Evolutionary conservation across 1,284 basidiomycete species (phyloP).

Genomic region (Rhodotorula sp.): DNA sequence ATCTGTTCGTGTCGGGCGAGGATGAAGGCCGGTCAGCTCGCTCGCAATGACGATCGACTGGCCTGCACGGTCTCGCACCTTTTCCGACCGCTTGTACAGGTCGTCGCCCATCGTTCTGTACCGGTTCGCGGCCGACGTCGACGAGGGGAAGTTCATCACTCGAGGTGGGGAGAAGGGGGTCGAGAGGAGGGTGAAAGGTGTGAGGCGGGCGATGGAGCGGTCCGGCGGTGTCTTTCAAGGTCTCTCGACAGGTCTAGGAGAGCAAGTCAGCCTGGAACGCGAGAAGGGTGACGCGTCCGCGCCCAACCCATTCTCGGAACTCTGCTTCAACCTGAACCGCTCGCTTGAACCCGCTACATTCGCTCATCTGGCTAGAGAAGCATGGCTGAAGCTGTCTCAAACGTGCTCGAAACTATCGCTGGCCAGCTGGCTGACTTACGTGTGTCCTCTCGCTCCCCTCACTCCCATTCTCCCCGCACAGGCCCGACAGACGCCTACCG

Average conservation of each 20-base stretch:
- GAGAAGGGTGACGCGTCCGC: neutral
- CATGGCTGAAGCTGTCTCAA: constrained; percentile 9
- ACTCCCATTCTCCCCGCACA: neutral
- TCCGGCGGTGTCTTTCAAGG: neutral
- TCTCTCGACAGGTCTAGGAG: neutral
- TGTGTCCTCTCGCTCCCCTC: neutral
- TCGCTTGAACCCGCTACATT: neutral
- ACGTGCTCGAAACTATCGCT: constrained; percentile 6
- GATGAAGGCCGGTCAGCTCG: neutral
- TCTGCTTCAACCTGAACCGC: neutral
- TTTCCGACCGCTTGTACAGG: constrained; percentile 31
- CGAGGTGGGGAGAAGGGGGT: neutral
- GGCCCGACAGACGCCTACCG: neutral
- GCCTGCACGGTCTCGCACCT: constrained; percentile 5
- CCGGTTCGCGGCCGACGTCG: constrained; percentile 8
- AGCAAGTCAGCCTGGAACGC: too few relatives aligned
- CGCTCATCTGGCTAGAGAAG: rapidly evolving
- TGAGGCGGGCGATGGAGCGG: neutral
- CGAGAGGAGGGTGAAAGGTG: neutral
- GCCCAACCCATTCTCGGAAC: neutral
- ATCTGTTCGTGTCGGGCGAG: constrained; percentile 8
- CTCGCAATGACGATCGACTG: neutral
- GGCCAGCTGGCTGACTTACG: constrained; percentile 11
- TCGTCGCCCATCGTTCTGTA: constrained; percentile 39
- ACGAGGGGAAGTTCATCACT: constrained; percentile 29